These are phyloP conservation scores for Puccinia sorghi DNA, from an alignment of 1,284 basidiomycete genomes.

Conservation along the genomic window DNA sequence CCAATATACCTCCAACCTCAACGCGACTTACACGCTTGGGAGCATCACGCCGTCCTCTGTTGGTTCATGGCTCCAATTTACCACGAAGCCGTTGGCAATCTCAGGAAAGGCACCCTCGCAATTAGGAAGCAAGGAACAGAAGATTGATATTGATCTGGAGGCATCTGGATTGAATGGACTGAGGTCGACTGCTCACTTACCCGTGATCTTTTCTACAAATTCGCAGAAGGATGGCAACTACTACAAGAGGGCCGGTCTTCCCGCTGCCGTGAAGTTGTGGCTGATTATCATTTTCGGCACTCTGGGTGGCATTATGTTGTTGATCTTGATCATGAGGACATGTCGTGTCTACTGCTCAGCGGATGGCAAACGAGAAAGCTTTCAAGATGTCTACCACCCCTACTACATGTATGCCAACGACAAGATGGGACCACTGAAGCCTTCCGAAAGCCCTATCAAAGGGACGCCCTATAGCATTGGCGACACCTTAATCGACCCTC, in stretches of 20 bases:
- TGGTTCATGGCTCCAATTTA: conserved; percentile 37
- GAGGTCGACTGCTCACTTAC: conserved; percentile 34
- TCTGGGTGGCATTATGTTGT: conserved; percentile 22
- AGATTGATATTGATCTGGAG: conserved; percentile 19
- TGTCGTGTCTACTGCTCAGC: conserved; percentile 40
- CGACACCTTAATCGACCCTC: conserved; percentile 33
- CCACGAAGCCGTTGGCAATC: conserved; percentile 5
- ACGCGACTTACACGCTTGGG: conserved; percentile 42
- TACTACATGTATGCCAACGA: conserved; percentile 35
- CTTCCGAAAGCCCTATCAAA: conserved; percentile 9
- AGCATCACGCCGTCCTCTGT: conserved; percentile 21
- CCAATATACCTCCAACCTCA: conserved; percentile 45
- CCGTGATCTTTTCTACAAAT: conserved; percentile 11
- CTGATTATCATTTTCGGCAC: conserved; percentile 36
- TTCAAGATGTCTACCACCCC: conserved; percentile 32
- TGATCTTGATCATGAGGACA: conserved; percentile 43
- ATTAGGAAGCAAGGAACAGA: not conserved
- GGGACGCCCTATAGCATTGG: conserved; percentile 32
- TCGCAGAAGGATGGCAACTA: conserved; percentile 6
- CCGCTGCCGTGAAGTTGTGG: conserved; percentile 16
- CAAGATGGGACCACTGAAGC: not conserved
- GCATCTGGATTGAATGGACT: conserved; percentile 37
- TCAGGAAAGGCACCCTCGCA: conserved; percentile 24
- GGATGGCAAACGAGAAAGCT: conserved; percentile 35
- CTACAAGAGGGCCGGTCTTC: conserved; percentile 22